Evolutionary conservation across 768 basidiomycete species (phyloP), one percentile per base, ranked within the genome.

Genomic region (Termitomyces sp.): DNA sequence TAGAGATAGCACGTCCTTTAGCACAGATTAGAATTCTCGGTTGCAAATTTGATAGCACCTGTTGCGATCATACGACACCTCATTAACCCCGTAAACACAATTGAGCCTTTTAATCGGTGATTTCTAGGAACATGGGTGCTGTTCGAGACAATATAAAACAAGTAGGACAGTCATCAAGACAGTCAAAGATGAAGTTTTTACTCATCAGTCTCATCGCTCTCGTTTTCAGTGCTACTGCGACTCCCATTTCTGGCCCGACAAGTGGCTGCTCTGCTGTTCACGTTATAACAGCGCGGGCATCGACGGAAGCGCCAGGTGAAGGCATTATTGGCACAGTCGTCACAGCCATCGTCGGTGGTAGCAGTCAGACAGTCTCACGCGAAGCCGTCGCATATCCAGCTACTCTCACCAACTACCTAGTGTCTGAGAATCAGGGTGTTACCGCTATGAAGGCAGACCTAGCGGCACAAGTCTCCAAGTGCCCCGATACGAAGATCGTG

Each of bases 221-320:
- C 48, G 25, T 59, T 2, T 7, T 59, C 32, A 58, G 37, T 42
- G 42, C 40, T n/a, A 40, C 34, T 34, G 57, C 60, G 32, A 56
- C 57, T 25, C 60, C 60, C 20, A 25, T 65, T 38, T 48, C 55
- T 40, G 62, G 58, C 6, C 63, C 60, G 15, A 46, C 49, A 20
- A 62, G 36, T n/a, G 63, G 60, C 10, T 67, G 66, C 43, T 63
- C 66, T n/a, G 60, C 59, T 20, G 64, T 67, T 5, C 66, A 67
- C 25, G 55, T 67, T 25, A 67, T 67, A 49, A 65, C 66, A 29
- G 66, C 66, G 1, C 66, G 66, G 15, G 66, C 64, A 5, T 65
- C 66, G 12, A 60, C 57, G n/a, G 65, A 66, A 53, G 29, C 63
- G 15, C 65, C 65, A 31, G 65, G 65, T 40, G 65, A 65, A 51